phyloP scores from a whole-genome alignment of 257 asterid genomes.

The Ligustrum vulgare region DNA sequence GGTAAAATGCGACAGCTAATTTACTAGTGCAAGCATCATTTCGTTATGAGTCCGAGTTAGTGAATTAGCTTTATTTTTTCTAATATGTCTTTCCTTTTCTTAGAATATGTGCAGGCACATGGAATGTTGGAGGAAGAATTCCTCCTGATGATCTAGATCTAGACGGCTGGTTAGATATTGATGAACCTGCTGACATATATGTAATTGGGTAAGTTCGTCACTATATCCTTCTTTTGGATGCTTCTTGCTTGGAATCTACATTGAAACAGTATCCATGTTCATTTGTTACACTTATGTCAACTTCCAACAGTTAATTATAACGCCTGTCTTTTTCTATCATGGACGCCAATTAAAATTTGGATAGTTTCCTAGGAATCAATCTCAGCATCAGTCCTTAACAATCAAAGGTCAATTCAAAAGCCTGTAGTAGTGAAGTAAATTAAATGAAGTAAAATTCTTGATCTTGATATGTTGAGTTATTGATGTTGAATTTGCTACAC shows the following conservation, averaged over 20 bases:
- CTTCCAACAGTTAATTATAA: not conserved
- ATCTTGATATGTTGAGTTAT: not conserved
- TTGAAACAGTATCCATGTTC: not conserved
- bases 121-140: conserved; percentile 78
- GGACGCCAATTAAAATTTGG: not conserved
- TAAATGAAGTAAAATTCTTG: not conserved
- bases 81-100: conserved; percentile 16
- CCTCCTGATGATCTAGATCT: conserved; percentile 81
- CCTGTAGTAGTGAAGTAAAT: not conserved
- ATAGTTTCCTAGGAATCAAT: not conserved
- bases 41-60: conserved; percentile 1
- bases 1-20: not conserved
- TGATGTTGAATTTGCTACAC: not conserved
- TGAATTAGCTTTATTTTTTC: conserved; percentile 6
- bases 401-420: not conserved
- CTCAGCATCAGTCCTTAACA: not conserved
- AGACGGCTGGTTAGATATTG: conserved; percentile 71
- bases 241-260: not conserved
- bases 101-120: conserved; percentile 64
- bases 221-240: not conserved
- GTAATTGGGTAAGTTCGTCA: conserved; percentile 72
- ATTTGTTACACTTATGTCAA: not conserved
- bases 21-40: conserved; percentile 11
- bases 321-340: not conserved
- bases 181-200: conserved; percentile 82